These are phyloP conservation scores for Viola odorata DNA, from an alignment of 345 rosid species.

Conservation along the genomic window DNA sequence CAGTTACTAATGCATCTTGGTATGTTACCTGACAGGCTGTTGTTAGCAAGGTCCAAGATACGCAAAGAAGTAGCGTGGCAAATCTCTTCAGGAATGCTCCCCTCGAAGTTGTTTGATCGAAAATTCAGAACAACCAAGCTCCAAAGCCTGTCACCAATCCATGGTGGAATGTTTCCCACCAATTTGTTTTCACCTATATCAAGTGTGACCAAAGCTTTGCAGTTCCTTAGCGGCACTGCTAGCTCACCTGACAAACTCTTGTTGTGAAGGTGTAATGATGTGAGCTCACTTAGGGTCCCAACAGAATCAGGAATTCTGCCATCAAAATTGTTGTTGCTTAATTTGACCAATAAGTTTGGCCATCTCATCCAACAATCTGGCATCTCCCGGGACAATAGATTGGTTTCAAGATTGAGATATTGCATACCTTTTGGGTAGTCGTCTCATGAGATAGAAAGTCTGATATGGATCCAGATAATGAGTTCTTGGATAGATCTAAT, in stretches of 20 bases:
- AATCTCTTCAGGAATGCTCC: too few relatives aligned
- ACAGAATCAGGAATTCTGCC: constrained; percentile 6
- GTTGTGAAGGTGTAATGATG: neutral
- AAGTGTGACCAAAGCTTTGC: neutral
- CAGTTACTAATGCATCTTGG: constrained; percentile 9
- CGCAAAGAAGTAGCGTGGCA: too few relatives aligned
- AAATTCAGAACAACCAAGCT: neutral
- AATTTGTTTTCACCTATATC: constrained; percentile 4
- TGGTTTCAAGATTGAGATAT: neutral
- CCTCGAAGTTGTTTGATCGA: too few relatives aligned
- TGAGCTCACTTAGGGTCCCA: neutral
- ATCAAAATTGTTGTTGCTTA: neutral
- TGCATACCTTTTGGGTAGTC: neutral
- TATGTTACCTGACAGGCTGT: neutral
- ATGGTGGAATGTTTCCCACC: constrained; percentile 1
- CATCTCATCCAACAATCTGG: constrained; percentile 19
- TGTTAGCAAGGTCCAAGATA: constrained; percentile 11
- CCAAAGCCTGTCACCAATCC: neutral
- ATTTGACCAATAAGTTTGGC: neutral
- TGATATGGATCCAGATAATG: constrained; percentile 10
- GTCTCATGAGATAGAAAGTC: neutral
- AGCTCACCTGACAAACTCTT: constrained; percentile 6
- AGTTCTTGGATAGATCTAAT: constrained; percentile 8
- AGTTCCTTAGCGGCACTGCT: neutral
- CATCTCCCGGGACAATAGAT: constrained; percentile 3